Evolutionary conservation across 2,329 filamentous ascomycete species (phyloP), one percentile per base, ranked within the genome.

Genomic region (Colletotrichum aenigma): DNA sequence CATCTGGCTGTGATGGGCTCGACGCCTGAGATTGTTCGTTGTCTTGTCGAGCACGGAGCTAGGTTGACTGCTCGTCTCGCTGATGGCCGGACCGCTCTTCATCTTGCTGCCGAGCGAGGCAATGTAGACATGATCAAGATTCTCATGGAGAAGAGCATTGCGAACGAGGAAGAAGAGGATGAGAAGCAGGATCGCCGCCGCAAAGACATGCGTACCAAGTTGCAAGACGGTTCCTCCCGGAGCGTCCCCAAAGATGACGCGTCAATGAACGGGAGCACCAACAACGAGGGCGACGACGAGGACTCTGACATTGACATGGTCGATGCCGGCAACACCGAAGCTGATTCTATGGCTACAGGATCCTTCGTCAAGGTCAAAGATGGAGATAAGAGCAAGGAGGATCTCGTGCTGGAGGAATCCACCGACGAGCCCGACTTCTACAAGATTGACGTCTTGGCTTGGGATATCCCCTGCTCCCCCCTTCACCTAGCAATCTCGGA

Each of bases 41-140:
- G 87, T 64, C 88, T 98, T 2, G 91, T 97, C 30, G 90, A 96
- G 76, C 88, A 92, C 73, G 94, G 93, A 4, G 93, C 94, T 38
- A 91, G 95, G 18, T 85, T 98, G 28, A 91, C 95, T 28, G 89
- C 94, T 66, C 91, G 95, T 66, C 83, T 97, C 52, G 94, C 94
- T 0, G 95, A 97, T 82, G 95, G 95, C 5, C 91, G 91, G 78
- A 97, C 95, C 4, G 94, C 95, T 10, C 88, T 98, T n/a, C 95
- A 98, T 83, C 86, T 97, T 34, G 95, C 95, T 21, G 94, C 94
- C 21, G 89, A 92, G 60, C 89, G 93, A 26, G 95, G 95, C 1
- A 86, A 92, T 77, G 81, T 86, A 2, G 91, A 93, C 21, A 96
- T 97, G 77, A 89, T 97, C 78, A 92, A 89, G 76, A 91, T 93